A percentile compares a stretch with the other conserved stretches of the same genome.
phyloP scores from a whole-genome alignment of 305 asterid species.

The Petunia hybrid region DNA sequence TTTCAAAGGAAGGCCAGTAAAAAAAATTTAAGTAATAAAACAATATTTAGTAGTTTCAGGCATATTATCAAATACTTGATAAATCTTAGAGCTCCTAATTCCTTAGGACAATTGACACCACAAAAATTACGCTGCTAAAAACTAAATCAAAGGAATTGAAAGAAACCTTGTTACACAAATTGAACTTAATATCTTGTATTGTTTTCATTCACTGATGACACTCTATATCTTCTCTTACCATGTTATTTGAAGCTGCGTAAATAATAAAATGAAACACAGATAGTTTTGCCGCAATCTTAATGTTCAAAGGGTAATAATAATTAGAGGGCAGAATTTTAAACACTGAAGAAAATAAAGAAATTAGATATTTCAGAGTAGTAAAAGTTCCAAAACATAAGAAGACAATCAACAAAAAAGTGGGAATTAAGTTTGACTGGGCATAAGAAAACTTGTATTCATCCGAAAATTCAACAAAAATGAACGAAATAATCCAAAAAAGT shows the following conservation, averaged over 20 bases:
- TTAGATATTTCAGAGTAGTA: neutral
- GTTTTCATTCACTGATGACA: too few species aligned
- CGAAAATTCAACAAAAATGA: neutral
- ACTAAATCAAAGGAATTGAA: neutral
- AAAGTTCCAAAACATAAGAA: neutral
- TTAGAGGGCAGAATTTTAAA: neutral
- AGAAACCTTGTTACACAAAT: too few species aligned
- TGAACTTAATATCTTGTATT: too few species aligned
- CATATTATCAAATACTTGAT: too few species aligned
- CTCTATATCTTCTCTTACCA: too few species aligned
- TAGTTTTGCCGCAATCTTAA: too few species aligned
- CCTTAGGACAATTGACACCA: neutral
- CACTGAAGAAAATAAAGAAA: neutral
- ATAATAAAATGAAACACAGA: neutral
- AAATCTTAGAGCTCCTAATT: neutral
- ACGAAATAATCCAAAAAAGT: neutral
- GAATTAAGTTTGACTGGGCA: neutral
- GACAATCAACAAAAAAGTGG: too few species aligned
- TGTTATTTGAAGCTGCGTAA: too few species aligned
- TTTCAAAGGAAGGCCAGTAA: too few species aligned
- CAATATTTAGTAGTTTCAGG: too few species aligned
- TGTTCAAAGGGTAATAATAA: neutral
- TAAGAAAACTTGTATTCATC: too few species aligned
- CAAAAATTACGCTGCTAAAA: neutral
- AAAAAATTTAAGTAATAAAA: too few species aligned